A percentile compares a stretch with the other conserved stretches of the same genome.
Evolutionary conservation across 2,329 filamentous ascomycete species (phyloP).

Genomic region (Clarireedia hainanense): DNA sequence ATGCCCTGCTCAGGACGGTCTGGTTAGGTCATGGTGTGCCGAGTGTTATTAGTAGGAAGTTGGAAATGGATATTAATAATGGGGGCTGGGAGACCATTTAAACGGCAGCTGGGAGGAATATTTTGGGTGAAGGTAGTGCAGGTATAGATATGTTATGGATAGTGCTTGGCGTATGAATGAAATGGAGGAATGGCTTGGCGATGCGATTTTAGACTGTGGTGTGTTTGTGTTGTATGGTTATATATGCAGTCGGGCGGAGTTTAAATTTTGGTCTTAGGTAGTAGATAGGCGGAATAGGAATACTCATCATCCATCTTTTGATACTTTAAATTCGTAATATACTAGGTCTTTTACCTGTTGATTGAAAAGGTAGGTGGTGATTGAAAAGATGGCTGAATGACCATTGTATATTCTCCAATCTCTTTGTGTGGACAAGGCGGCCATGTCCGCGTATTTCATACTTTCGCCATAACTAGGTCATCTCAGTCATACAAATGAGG

Average conservation of each 20-base stretch:
- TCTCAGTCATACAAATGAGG: too few species aligned
- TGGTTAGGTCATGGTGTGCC: constrained; percentile 85
- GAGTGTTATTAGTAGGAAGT: constrained; percentile 77
- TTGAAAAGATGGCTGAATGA: too few species aligned
- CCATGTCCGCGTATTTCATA: too few species aligned
- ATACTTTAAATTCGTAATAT: too few species aligned
- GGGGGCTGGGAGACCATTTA: constrained; percentile 88
- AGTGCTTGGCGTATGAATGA: not conserved
- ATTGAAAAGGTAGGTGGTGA: too few species aligned
- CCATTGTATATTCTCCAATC: too few species aligned
- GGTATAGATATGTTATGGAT: not conserved
- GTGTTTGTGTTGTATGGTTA: not conserved
- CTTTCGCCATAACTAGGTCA: too few species aligned
- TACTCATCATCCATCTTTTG: too few species aligned
- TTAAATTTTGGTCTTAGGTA: not conserved
- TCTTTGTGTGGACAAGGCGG: too few species aligned
- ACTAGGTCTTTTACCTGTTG: too few species aligned
- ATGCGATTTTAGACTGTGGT: not conserved
- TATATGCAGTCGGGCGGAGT: not conserved
- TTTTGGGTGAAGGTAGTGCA: too few species aligned
- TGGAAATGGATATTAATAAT: constrained; percentile 94
- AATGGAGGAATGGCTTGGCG: not conserved
- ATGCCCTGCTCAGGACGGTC: constrained; percentile 73
- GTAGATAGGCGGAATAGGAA: too few species aligned
- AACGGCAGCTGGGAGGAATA: not conserved